Percentiles rank a stretch among this genome's conserved stretches.
Conservation (phyloP, 208 protist species). For the Trypanosoma congolense region DNA sequence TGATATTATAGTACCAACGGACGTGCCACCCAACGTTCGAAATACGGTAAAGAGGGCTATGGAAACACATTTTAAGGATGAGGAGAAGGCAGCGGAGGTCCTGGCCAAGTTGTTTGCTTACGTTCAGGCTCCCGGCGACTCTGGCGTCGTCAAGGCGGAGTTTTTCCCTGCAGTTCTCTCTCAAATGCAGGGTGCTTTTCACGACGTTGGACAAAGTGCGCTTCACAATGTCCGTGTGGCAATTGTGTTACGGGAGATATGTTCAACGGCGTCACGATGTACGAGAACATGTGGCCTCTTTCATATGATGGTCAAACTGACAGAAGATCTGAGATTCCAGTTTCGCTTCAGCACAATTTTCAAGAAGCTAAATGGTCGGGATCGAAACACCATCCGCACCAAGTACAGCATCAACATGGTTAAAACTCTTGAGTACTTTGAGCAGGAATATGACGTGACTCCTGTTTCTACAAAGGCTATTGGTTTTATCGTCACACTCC, state of each 20-base stretch:
- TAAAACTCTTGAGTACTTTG: conserved; percentile 87
- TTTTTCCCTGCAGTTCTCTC: conserved; percentile 76
- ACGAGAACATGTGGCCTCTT: conserved; percentile 62
- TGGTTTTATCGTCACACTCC: conserved; percentile 73
- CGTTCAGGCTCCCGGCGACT: conserved; percentile 40
- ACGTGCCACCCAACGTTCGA: conserved; percentile 44
- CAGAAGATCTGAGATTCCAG: conserved; percentile 81
- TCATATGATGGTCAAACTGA: conserved; percentile 68
- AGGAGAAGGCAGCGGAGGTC: conserved; percentile 50
- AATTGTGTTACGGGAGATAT: conserved; percentile 56
- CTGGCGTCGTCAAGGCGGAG: conserved; percentile 44
- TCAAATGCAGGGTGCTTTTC: conserved; percentile 81
- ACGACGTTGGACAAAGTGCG: conserved; percentile 31
- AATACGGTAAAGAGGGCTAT: conserved; percentile 46
- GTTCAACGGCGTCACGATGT: conserved; percentile 62
- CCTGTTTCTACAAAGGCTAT: conserved; percentile 65
- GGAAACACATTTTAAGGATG: conserved; percentile 60
- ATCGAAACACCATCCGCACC: conserved; percentile 74
- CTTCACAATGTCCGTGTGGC: conserved; percentile 72
- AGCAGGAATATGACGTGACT: conserved; percentile 58
- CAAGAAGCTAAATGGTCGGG: conserved; percentile 45
- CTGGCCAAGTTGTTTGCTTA: conserved; percentile 69
- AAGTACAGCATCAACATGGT: conserved; percentile 59
- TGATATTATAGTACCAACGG: conserved; percentile 33
- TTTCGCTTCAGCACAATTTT: conserved; percentile 76